Percentiles rank a stretch among this genome's conserved stretches.
Evolutionary conservation across 331 rosid species (phyloP).

Genomic region (Quercus phellos): DNA sequence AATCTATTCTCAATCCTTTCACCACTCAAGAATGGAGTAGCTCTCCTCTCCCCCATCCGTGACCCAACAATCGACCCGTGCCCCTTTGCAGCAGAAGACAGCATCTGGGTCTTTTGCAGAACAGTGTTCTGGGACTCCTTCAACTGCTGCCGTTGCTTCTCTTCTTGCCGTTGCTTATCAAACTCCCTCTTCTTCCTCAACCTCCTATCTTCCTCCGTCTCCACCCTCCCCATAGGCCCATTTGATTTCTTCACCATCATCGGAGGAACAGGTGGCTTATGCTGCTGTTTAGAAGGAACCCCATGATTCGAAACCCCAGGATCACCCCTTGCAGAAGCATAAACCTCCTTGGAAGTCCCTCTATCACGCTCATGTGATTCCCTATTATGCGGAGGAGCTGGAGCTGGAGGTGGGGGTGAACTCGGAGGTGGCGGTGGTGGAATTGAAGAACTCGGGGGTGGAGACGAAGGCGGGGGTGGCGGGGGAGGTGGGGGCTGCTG

Average conservation of each 20-base stretch:
- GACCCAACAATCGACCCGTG: slow-evolving; percentile 82
- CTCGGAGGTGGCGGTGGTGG: slow-evolving; percentile 75
- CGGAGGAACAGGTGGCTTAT: slow-evolving; percentile 48
- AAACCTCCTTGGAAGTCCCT: slow-evolving; percentile 42
- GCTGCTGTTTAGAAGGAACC: slow-evolving; percentile 50
- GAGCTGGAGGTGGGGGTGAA: slow-evolving; percentile 58
- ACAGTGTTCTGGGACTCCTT: slow-evolving; percentile 78
- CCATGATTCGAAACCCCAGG: slow-evolving; percentile 53
- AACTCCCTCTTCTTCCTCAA: slow-evolving; percentile 75
- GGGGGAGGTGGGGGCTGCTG: slow-evolving; percentile 47
- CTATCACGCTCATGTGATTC: slow-evolving; percentile 41
- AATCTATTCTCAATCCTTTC: slow-evolving; percentile 95
- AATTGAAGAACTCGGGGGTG: slow-evolving; percentile 54
- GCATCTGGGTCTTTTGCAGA: slow-evolving; percentile 63
- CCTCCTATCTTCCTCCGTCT: slow-evolving; percentile 85
- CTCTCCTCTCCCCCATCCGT: slow-evolving; percentile 78
- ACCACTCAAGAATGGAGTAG: slow-evolving; percentile 61
- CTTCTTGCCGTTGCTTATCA: slow-evolving; percentile 87
- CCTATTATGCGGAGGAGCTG: slow-evolving; percentile 34
- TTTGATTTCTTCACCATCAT: slow-evolving; percentile 46
- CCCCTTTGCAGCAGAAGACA: slow-evolving; percentile 77
- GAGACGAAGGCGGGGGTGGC: slow-evolving; percentile 54
- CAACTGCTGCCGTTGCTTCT: slow-evolving; percentile 77
- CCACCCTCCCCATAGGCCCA: slow-evolving; percentile 54
- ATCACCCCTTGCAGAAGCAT: slow-evolving; percentile 54